Percentiles rank a stretch among this genome's conserved stretches.
Conservation (phyloP, 495 filamentous ascomycete genomes). For the Mytilinidion resinicola region DNA sequence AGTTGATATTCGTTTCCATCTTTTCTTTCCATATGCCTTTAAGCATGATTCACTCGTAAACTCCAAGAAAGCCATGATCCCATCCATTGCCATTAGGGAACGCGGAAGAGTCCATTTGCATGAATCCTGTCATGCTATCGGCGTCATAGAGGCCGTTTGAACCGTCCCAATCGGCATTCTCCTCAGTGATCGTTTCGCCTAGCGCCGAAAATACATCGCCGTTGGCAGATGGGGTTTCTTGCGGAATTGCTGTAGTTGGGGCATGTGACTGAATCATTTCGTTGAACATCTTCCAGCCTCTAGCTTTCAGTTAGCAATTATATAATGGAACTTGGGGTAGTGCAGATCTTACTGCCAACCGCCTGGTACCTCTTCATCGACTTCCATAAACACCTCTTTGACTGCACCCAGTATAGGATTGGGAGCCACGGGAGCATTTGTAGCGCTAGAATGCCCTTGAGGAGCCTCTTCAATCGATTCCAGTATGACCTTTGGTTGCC, state of each 20-base stretch:
- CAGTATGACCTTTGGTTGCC: conserved; percentile 4
- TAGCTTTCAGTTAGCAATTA: too few species aligned
- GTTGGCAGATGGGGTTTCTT: too few species aligned
- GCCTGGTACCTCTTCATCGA: conserved; percentile 13
- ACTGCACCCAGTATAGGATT: conserved; percentile 14
- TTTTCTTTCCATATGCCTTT: too few species aligned
- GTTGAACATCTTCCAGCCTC: conserved; percentile 16
- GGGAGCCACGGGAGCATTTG: background rate
- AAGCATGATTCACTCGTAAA: conserved; percentile 5
- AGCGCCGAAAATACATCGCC: too few species aligned
- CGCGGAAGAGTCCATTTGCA: background rate
- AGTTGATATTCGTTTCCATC: background rate
- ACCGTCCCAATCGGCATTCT: conserved; percentile 5
- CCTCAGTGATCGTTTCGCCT: background rate
- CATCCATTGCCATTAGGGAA: conserved; percentile 11
- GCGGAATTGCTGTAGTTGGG: background rate
- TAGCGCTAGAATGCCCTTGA: background rate
- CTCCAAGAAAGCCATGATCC: conserved; percentile 18
- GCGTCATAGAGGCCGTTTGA: background rate
- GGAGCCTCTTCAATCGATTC: background rate
- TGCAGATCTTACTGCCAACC: conserved; percentile 1
- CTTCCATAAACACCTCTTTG: conserved; percentile 20
- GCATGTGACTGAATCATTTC: conserved; percentile 15
- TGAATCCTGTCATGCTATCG: background rate
- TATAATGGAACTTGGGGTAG: too few species aligned